A percentile compares a stretch with the other conserved stretches of the same genome.
These are phyloP conservation scores for Alternaria sp. DNA, from an alignment of 2,329 filamentous ascomycete species.

Conservation along the genomic window DNA sequence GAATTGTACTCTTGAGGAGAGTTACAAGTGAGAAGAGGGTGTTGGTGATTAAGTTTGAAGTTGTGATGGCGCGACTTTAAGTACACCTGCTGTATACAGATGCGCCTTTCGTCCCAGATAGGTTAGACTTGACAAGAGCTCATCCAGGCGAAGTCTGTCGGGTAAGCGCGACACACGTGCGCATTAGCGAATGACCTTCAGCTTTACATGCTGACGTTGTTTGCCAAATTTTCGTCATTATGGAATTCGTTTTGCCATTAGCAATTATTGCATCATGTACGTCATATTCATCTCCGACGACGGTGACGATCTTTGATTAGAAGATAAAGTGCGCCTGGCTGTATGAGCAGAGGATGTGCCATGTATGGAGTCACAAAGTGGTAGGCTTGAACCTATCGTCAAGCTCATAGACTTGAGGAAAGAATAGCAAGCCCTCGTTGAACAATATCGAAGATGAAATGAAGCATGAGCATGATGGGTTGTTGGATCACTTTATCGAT, in stretches of 20 bases:
- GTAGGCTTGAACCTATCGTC: rapidly evolving
- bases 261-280: neutral
- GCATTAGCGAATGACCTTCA: neutral
- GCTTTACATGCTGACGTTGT: neutral
- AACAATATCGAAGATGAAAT: neutral
- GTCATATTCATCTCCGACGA: neutral
- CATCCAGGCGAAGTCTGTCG: neutral
- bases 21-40: rapidly evolving
- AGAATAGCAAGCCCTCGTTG: neutral
- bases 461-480: neutral
- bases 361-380: neutral
- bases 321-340: neutral
- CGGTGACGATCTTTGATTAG: neutral
- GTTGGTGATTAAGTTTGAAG: neutral
- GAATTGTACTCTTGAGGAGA: rapidly evolving
- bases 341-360: neutral
- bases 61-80: neutral
- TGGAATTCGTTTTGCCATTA: neutral
- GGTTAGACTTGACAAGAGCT: neutral
- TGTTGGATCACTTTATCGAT: neutral
- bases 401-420: neutral
- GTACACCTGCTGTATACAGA: neutral
- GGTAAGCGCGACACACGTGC: neutral
- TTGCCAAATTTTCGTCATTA: neutral
- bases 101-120: neutral